Base-by-base conservation (phyloP, 2,329 filamentous ascomycete species). In the Metarhizium album region DNA sequence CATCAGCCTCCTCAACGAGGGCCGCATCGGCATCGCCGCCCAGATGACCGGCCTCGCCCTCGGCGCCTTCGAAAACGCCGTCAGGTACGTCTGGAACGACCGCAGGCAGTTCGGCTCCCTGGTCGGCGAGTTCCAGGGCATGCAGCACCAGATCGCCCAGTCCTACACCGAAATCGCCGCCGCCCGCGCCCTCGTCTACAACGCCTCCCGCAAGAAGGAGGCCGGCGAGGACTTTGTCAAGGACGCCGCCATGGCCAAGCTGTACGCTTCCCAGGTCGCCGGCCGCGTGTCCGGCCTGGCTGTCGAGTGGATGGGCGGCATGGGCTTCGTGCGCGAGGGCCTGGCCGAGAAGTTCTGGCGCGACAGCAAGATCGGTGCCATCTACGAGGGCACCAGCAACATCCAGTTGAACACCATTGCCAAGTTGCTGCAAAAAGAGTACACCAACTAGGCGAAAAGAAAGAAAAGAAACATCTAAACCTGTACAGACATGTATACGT, bases 251-350 rank as follows among this genome's bases (percentile, higher is more conserved):
- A 98, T 98, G 93, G 93, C 93, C 49, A 98, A 98, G 76, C 78
- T 98, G 50, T 95, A 87, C 67, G 83, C 93, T 2, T 93, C 87
- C 4, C 93, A 98, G 71, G 89, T 98, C 31, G 93, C 93, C 0
- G 87, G 87, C 20, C 83, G 82, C 50, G 91, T 98, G 20, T 86
- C 85, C 50, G 83, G 90, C 6, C 78, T 86, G 46, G 93, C 91
- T 0, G 82, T 98, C 27, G 93, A 98, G 73, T 98, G 93, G 93
- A 97, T 97, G 91, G 93, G 93, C 46, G 93, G 93, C 54, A 97
- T 98, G 93, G 93, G 93, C 45, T 98, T 98, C 62, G 93, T 98
- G 16, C 77, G 93, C 43, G 93, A 98, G 69, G 93, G 93, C 0
- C 82, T 95, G 52, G 93, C 93, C 0, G 93, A 98, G 81, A 98